phyloP scores from a whole-genome alignment of 2,329 filamentous ascomycete species.

The Monosporascus sp. region DNA sequence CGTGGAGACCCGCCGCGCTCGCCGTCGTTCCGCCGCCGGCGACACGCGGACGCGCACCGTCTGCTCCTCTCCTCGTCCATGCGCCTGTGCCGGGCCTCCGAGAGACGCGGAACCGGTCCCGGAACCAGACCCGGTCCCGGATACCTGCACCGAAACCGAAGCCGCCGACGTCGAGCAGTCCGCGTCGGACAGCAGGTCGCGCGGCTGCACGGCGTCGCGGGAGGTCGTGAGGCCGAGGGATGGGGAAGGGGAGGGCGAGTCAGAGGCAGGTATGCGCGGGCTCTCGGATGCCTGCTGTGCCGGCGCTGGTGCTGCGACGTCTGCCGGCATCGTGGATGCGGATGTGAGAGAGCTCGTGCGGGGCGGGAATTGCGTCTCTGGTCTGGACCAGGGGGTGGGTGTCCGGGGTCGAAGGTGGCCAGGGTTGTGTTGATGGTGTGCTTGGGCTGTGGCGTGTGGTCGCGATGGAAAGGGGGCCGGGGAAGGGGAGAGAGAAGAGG shows the following conservation, averaged over 20 bases:
- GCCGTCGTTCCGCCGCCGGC: too few relatives aligned
- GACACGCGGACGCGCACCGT: too few relatives aligned
- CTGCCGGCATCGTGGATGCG: not conserved
- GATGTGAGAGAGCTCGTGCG: not conserved
- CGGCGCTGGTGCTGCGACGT: not conserved
- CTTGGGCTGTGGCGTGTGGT: not conserved
- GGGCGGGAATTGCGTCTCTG: not conserved
- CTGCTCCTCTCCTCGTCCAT: too few relatives aligned
- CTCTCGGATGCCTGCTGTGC: not conserved
- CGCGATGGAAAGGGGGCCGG: not conserved
- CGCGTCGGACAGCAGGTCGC: not conserved
- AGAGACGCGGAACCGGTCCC: too few relatives aligned
- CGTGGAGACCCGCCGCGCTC: too few relatives aligned
- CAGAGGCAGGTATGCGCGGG: not conserved
- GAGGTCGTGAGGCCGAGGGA: not conserved
- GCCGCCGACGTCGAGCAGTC: too few relatives aligned
- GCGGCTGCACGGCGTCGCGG: constrained; percentile 4
- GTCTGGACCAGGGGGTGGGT: not conserved
- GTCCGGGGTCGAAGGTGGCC: not conserved
- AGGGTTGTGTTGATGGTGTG: not conserved
- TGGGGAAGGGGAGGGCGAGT: not conserved
- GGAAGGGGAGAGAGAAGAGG: too few relatives aligned
- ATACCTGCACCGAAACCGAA: too few relatives aligned
- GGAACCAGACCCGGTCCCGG: too few relatives aligned
- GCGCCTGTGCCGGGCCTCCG: too few relatives aligned